phyloP scores from a whole-genome alignment of 2,329 filamentous ascomycete species.

The Pseudodiploospora longispora region DNA sequence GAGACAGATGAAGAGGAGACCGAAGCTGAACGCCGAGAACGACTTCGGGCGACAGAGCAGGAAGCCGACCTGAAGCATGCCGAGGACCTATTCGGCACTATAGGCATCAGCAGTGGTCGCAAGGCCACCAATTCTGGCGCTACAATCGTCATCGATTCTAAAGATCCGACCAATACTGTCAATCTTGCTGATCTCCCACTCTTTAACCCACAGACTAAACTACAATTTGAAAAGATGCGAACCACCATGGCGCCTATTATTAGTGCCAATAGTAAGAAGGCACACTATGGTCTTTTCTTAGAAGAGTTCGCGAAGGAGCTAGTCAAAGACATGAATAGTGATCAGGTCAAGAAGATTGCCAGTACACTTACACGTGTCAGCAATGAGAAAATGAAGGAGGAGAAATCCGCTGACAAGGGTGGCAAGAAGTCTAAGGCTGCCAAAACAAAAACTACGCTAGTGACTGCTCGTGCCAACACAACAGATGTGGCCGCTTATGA shows the following conservation, averaged over 20 bases:
- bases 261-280: conserved; percentile 68
- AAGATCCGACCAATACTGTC: conserved; percentile 68
- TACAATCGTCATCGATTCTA: conserved; percentile 60
- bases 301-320: conserved; percentile 87
- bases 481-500: conserved; percentile 74
- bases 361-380: conserved; percentile 79
- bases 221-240: conserved; percentile 74
- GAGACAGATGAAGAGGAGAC: conserved; percentile 64
- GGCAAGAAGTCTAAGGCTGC: conserved; percentile 96
- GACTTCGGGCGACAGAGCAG: conserved; percentile 72
- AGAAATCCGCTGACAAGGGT: conserved; percentile 88
- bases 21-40: conserved; percentile 63
- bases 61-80: conserved; percentile 85
- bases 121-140: conserved; percentile 58
- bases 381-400: conserved; percentile 98
- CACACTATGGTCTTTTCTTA: conserved; percentile 82
- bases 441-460: conserved; percentile 85
- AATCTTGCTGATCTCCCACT: conserved; percentile 73
- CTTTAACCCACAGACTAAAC: conserved; percentile 84
- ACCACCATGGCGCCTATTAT: conserved; percentile 74
- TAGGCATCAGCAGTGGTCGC: conserved; percentile 58
- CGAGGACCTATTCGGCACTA: conserved; percentile 77
- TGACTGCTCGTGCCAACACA: conserved; percentile 51
- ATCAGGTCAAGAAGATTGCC: conserved; percentile 94
- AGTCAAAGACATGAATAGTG: conserved; percentile 76